Conservation (phyloP, 495 filamentous ascomycete species). For the Penicillium ochrochloron region DNA sequence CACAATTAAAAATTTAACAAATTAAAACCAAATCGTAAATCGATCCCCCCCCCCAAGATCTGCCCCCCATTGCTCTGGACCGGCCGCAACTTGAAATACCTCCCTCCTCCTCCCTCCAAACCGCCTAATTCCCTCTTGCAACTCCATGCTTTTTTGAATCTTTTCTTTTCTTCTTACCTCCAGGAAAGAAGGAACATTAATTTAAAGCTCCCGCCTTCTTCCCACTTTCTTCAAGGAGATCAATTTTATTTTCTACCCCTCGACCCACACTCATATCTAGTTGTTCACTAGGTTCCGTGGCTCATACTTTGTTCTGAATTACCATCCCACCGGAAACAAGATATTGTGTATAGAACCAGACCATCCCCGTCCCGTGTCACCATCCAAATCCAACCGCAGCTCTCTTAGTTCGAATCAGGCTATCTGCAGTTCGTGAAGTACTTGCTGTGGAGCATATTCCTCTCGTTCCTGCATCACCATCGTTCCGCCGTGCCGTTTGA, state of each 20-base stretch:
- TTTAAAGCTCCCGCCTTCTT: constrained; percentile 3
- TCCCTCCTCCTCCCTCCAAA: constrained; percentile 10
- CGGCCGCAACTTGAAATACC: constrained; percentile 25
- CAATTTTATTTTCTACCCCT: constrained; percentile 10
- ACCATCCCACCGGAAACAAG: constrained; percentile 11
- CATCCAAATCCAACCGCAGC: constrained; percentile 10
- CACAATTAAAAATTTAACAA: too few relatives aligned
- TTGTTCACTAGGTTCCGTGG: not conserved
- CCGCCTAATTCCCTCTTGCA: not conserved
- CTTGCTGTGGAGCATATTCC: constrained; percentile 19
- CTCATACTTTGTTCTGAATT: constrained; percentile 7
- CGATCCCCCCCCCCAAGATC: not conserved
- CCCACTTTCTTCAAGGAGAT: constrained; percentile 4
- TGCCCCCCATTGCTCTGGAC: constrained; percentile 13
- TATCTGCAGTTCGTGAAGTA: not conserved
- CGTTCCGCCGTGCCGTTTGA: constrained; percentile 18
- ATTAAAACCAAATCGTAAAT: not conserved
- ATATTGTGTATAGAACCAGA: constrained; percentile 34
- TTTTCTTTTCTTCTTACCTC: not conserved
- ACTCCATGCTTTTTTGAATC: not conserved
- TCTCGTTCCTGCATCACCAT: constrained; percentile 28
- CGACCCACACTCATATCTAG: constrained; percentile 11
- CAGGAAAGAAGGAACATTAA: not conserved
- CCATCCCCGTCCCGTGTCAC: constrained; percentile 30
- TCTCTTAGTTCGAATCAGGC: not conserved